Conservation (phyloP, 208 protist genomes). For the Tritrichomonas musculus region DNA sequence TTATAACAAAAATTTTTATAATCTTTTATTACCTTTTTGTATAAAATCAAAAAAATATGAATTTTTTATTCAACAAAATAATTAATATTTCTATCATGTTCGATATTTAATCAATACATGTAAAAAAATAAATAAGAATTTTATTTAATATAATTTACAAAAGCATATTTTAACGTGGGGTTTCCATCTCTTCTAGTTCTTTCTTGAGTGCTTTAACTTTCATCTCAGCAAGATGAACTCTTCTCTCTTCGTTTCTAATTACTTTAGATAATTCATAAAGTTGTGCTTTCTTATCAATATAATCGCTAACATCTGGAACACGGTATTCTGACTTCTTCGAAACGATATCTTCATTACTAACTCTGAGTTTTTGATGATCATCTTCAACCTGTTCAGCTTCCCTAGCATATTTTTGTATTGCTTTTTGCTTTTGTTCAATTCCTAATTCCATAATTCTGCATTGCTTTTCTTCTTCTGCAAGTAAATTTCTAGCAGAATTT, state of each 20-base stretch:
- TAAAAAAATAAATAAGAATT: too few species aligned
- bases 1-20: too few species aligned
- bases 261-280: neutral
- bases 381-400: neutral
- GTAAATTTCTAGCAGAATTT: neutral
- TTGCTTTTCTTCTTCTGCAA: neutral
- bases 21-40: too few species aligned
- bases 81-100: too few species aligned
- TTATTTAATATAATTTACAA: too few species aligned
- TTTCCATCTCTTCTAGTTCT: neutral
- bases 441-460: neutral
- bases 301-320: conserved; percentile 12
- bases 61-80: too few species aligned
- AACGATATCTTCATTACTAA: neutral
- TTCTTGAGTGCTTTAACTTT: conserved; percentile 11
- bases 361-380: conserved; percentile 2
- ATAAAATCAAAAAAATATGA: too few species aligned
- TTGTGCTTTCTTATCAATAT: conserved; percentile 26
- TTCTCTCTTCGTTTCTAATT: conserved; percentile 22
- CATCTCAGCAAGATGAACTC: neutral
- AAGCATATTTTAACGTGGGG: neutral
- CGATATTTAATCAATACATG: too few species aligned
- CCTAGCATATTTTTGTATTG: neutral
- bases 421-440: conserved; percentile 24
- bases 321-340: conserved; percentile 27